Conservation (phyloP, 257 asterid genomes). For the Datura wrightii region DNA sequence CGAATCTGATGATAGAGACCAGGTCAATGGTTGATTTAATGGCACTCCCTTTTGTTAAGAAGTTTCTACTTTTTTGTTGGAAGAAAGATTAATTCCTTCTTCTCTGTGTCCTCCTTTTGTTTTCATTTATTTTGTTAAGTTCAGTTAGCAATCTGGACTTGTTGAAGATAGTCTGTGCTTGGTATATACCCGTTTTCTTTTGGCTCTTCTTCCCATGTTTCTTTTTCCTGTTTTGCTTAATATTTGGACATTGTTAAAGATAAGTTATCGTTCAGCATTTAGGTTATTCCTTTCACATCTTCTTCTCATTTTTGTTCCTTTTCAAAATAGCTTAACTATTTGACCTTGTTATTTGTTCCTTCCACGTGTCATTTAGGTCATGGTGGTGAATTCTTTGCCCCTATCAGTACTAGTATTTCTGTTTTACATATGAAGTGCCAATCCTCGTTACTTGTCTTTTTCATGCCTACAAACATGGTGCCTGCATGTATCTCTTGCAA, state of each 20-base stretch:
- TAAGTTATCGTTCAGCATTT: neutral
- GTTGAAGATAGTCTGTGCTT: neutral
- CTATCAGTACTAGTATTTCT: neutral
- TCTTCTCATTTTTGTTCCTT: neutral
- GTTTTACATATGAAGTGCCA: neutral
- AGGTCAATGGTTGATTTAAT: slow-evolving; percentile 39
- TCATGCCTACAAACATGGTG: neutral
- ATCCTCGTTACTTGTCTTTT: neutral
- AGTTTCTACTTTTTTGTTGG: neutral
- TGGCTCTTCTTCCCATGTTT: neutral
- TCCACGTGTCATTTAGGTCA: neutral
- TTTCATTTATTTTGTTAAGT: neutral
- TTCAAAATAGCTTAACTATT: neutral
- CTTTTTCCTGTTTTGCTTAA: neutral
- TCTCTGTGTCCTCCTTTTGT: neutral
- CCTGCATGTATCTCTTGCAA: neutral
- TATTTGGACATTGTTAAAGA: neutral
- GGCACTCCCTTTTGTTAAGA: neutral
- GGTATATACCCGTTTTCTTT: neutral
- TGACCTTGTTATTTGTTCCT: slow-evolving; percentile 21
- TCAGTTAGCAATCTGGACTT: slow-evolving; percentile 11
- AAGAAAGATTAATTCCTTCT: neutral
- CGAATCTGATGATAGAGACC: slow-evolving; percentile 35
- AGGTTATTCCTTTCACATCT: neutral
- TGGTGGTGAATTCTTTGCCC: neutral